A percentile compares a stretch with the other conserved stretches of the same genome.
Conservation (phyloP, 2,329 filamentous ascomycete genomes). For the Escovopsis sp. region DNA sequence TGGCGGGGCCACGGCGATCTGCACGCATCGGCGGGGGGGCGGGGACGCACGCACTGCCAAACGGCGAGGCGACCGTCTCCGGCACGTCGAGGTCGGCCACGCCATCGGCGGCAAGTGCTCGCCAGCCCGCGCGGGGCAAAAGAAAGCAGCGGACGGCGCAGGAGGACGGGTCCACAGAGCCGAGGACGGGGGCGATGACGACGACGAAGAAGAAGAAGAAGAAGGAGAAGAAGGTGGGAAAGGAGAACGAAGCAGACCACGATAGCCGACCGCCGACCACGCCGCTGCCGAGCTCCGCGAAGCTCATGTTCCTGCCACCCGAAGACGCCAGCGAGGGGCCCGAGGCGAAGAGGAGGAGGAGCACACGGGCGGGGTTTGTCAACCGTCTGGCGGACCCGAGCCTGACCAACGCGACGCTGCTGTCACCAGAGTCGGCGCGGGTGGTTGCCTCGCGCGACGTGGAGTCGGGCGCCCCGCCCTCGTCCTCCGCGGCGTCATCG, state of each 20-base stretch:
- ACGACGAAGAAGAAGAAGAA: no score
- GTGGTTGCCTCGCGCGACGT: slow-evolving; percentile 37
- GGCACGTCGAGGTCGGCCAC: background rate
- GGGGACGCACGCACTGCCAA: background rate
- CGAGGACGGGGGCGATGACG: slow-evolving; percentile 19
- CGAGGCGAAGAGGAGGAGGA: slow-evolving; percentile 18
- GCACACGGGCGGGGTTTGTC: slow-evolving; percentile 16
- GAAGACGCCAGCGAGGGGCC: slow-evolving; percentile 13
- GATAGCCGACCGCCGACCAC: slow-evolving; percentile 24
- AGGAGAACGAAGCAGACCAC: no score
- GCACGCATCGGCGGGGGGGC: slow-evolving; percentile 21
- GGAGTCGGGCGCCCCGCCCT: slow-evolving; percentile 28
- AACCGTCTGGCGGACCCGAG: slow-evolving; percentile 46
- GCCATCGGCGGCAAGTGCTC: background rate
- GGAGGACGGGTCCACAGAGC: slow-evolving; percentile 9
- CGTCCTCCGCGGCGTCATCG: no score
- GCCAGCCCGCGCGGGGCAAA: slow-evolving; percentile 5
- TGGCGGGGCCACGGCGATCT: slow-evolving; percentile 23
- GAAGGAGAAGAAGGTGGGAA: no score
- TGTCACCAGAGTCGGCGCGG: slow-evolving; percentile 56
- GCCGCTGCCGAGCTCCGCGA: slow-evolving; percentile 30
- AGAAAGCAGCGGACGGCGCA: slow-evolving; percentile 21
- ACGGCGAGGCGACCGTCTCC: background rate
- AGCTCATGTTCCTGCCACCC: slow-evolving; percentile 15
- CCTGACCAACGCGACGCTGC: slow-evolving; percentile 51